Conservation (phyloP, 441 rosid genomes). For the Syzygium malaccense region DNA sequence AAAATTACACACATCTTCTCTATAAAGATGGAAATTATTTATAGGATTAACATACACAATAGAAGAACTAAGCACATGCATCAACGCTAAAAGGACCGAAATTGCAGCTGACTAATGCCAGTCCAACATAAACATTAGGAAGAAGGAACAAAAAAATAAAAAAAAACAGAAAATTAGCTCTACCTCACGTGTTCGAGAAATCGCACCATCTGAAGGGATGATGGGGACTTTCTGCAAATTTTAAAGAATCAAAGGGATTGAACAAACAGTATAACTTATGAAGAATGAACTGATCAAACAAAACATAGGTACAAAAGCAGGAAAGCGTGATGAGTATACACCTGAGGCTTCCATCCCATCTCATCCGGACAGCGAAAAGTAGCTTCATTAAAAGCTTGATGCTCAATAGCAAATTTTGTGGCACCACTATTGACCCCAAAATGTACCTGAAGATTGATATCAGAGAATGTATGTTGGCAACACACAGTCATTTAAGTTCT, state of each 20-base stretch:
- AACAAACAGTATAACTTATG: not conserved
- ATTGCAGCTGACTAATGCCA: not conserved
- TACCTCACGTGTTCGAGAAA: slow-evolving; percentile 72
- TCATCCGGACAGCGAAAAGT: slow-evolving; percentile 96
- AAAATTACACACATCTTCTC: not conserved
- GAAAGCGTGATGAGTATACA: slow-evolving; percentile 7
- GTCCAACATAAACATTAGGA: not conserved
- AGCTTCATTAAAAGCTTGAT: slow-evolving; percentile 95
- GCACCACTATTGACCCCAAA: slow-evolving; percentile 98
- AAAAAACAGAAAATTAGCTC: not conserved
- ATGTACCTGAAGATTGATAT: slow-evolving; percentile 48
- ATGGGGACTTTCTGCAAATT: slow-evolving; percentile 73
- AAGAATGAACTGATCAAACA: not conserved
- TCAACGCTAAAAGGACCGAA: not conserved
- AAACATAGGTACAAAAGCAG: not conserved
- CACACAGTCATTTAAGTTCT: not conserved
- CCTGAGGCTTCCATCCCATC: slow-evolving; percentile 99
- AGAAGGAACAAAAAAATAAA: not conserved
- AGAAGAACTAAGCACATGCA: not conserved
- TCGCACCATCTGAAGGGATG: slow-evolving; percentile 69
- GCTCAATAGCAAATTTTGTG: slow-evolving; percentile 73
- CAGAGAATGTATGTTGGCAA: not conserved
- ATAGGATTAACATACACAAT: not conserved
- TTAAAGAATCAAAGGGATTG: not conserved
- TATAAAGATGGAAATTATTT: not conserved